Evolutionary conservation across 768 basidiomycete species (phyloP), one percentile per base, ranked within the genome.

Genomic region (Kwoniella dejecticola): DNA sequence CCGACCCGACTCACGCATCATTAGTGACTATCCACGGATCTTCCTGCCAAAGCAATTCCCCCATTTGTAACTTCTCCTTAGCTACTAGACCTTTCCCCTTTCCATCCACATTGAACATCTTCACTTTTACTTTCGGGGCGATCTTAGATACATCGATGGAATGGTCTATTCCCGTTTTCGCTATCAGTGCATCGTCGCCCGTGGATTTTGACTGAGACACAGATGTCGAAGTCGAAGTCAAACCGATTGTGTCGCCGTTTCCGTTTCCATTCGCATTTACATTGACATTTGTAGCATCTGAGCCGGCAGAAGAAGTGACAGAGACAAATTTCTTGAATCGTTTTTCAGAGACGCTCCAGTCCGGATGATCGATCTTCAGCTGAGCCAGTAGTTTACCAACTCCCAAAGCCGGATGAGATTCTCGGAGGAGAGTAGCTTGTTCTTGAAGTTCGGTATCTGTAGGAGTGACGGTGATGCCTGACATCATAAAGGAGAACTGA

Each of bases 61-160:
- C 89, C 69, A 86, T 84, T 24, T 80, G 79, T 54, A 94, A 88
- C 29, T 83, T 81, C 50, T 85, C 84, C 31, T 79, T 84, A 1
- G 90, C 89, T 0, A 93, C 84, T 33, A 95, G 81, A 0, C 91
- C 92, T 70, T 93, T 93, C 2, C 92, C 91, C 70, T 88, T 91
- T 59, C 81, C 81, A 62, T 82, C 82, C 4, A 53, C 12, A 48
- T 85, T 82, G 70, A 91, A 91, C 77, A 85, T 83, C 71, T 81
- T 83, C 5, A 90, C 88, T 44, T 84, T 81, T 10, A 89, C 82
- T 69, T 87, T 88, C 12, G 76, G 74, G 23, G 86, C 86, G 84
- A 87, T 89, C 57, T 82, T 84, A 2, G 77, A 61, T 30, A 88
- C 76, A 68, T 91, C 85, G 6, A 93, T 81, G 23, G 82, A 81